Conservation (phyloP, 2,329 filamentous ascomycete species). For the Sclerotinia trifoliorum region DNA sequence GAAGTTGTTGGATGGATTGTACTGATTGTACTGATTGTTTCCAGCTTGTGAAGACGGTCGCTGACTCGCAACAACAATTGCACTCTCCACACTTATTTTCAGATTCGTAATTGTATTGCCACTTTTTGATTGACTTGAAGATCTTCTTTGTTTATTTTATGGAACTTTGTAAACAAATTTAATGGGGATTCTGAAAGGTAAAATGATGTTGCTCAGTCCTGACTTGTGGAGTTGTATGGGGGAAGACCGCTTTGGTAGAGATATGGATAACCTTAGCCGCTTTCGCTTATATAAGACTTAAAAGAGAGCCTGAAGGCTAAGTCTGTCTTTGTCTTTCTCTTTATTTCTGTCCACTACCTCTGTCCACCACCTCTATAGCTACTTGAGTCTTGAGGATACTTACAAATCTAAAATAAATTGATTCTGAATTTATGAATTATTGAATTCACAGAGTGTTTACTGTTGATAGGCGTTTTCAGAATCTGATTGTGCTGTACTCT, state of each 20-base stretch:
- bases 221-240: slow-evolving; percentile 34
- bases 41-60: slow-evolving; percentile 6
- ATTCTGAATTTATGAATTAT: neutral
- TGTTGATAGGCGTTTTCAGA: neutral
- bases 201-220: slow-evolving; percentile 24
- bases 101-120: slow-evolving; percentile 5
- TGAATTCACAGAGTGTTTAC: neutral
- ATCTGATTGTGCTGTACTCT: neutral
- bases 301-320: neutral
- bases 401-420: neutral
- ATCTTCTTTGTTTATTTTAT: slow-evolving; percentile 23
- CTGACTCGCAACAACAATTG: slow-evolving; percentile 11
- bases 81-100: neutral
- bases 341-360: neutral
- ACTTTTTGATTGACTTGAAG: slow-evolving; percentile 6
- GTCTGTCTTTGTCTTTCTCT: slow-evolving; percentile 4
- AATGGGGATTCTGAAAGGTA: slow-evolving; percentile 12
- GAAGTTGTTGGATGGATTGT: neutral
- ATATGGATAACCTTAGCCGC: slow-evolving; percentile 28
- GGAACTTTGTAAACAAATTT: slow-evolving; percentile 12
- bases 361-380: neutral
- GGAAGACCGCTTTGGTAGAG: slow-evolving; percentile 31
- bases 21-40: neutral
- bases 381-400: neutral
- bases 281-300: slow-evolving; percentile 30